Evolutionary conservation across 2,329 filamentous ascomycete species (phyloP), one percentile per base, ranked within the genome.

Genomic region (Cryphonectria nitschkei): DNA sequence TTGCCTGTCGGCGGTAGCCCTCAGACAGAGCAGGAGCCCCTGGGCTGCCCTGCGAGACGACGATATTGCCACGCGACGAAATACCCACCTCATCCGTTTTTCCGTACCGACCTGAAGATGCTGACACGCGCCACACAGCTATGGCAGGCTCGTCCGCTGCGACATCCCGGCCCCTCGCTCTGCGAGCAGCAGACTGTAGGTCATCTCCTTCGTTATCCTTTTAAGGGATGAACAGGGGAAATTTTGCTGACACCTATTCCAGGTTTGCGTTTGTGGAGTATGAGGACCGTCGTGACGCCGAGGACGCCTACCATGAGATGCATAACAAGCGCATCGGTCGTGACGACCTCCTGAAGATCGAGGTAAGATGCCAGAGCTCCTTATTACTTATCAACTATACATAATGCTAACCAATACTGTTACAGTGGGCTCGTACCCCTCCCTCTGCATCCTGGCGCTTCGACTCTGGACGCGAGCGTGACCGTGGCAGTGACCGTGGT

Each of bases 241-340:
- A n/a, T 43, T 26, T 62, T 22, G 58, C 67, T 75, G 71, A 75
- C 69, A 34, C 16, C 37, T 50, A 14, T 5, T 50, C 1, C 37
- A 90, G 96, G 76, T 99, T 99, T 82, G 96, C 96, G 52, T 99
- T 99, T 81, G 96, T 99, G 75, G 96, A 99, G 84, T 99, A 99
- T 82, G 96, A 99, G 86, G 97, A 95, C 82, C 93, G 95, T 78
- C 95, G 96, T 77, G 96, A 99, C 86, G 95, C 96, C 74, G 96
- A 99, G 82, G 96, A 99, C 84, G 96, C 96, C 64, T 99, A 99
- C 81, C 94, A 99, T 82, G 96, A 99, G 85, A 99, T 99, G 96
- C 96, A 99, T 81, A 98, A 98, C 87, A 98, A 98, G 89, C 94
- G 95, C 76, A 94, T 99, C 77, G 95, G 94, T 64, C 92, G 95